Evolutionary conservation across 2,329 filamentous ascomycete species (phyloP).

Genomic region (Calonectria hawksworthii): DNA sequence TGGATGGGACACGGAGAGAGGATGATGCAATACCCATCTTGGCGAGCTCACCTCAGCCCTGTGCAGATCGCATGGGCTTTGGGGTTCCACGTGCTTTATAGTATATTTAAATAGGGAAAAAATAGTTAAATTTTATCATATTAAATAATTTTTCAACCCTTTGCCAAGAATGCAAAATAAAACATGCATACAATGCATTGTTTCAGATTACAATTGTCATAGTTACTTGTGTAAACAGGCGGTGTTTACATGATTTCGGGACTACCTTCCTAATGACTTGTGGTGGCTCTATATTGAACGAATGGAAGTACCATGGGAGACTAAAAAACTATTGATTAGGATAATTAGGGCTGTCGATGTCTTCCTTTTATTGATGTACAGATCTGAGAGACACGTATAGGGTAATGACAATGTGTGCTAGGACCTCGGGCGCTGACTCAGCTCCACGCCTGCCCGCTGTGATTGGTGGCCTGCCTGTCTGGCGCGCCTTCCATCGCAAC

Average conservation of each 20-base stretch:
- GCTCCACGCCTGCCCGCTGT: background rate
- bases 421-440: conserved; percentile 22
- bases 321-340: too few species aligned
- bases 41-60: background rate
- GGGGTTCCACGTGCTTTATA: background rate
- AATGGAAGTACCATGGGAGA: too few species aligned
- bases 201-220: background rate
- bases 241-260: background rate
- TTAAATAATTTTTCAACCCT: background rate
- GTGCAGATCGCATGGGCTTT: background rate
- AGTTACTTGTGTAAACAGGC: background rate
- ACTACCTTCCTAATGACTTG: background rate
- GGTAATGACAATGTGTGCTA: background rate
- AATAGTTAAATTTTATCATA: background rate
- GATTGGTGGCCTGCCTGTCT: conserved; percentile 17
- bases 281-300: too few species aligned
- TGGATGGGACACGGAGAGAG: background rate
- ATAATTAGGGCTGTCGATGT: too few species aligned
- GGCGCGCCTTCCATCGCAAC: background rate
- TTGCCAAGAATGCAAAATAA: background rate
- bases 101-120: background rate
- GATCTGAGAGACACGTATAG: background rate
- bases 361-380: background rate
- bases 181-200: background rate
- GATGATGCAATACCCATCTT: conserved; percentile 22